These are phyloP conservation scores for Carex arenaria DNA, from an alignment of 202 grass and related monocot genomes.

Conservation along the genomic window DNA sequence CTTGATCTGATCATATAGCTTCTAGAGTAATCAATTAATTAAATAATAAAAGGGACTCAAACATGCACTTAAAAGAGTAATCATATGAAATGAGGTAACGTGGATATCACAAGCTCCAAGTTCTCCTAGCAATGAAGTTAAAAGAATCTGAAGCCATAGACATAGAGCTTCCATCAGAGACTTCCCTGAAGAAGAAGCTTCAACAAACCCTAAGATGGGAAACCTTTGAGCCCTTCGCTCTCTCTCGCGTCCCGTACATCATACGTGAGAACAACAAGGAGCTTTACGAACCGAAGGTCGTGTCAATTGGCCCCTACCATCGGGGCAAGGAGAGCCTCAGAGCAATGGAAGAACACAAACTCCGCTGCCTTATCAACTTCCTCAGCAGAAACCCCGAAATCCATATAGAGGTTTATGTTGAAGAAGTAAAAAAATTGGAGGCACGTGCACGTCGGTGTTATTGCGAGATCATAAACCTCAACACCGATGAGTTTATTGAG, in stretches of 20 bases:
- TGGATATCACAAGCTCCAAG: not conserved
- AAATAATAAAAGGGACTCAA: not conserved
- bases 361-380: conserved; percentile 50
- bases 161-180: conserved; percentile 20
- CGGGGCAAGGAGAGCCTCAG: conserved; percentile 27
- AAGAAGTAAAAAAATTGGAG: conserved; percentile 32
- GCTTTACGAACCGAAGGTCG: conserved; percentile 59
- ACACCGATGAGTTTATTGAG: not conserved
- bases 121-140: not conserved
- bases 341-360: conserved; percentile 66
- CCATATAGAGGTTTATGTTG: conserved; percentile 9
- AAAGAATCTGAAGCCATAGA: not conserved
- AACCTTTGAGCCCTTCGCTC: conserved; percentile 34
- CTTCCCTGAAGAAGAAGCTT: not conserved
- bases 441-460: conserved; percentile 34
- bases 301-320: conserved; percentile 58
- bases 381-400: conserved; percentile 22
- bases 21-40: too few relatives aligned
- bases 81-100: not conserved
- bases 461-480: conserved; percentile 15
- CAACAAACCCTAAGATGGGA: conserved; percentile 5
- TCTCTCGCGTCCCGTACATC: conserved; percentile 39
- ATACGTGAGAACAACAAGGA: conserved; percentile 52
- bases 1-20: too few relatives aligned
- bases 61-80: not conserved